These are phyloP conservation scores for Cercospora beticola DNA, from an alignment of 2,329 filamentous ascomycete species.

Conservation along the genomic window DNA sequence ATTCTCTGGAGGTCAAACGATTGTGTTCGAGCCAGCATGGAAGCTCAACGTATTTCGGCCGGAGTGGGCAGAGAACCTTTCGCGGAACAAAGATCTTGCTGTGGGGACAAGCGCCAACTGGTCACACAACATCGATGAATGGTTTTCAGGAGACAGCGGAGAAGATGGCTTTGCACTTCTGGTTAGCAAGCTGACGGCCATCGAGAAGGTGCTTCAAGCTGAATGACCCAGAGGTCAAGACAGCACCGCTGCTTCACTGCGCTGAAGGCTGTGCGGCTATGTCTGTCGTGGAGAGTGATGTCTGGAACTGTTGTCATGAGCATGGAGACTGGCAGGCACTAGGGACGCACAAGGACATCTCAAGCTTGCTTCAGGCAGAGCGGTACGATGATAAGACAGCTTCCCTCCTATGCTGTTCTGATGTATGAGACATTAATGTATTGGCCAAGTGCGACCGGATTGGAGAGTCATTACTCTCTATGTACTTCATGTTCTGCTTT, in stretches of 20 bases:
- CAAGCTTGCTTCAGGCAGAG: not conserved
- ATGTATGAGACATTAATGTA: not conserved
- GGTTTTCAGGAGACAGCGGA: slow-evolving; percentile 32
- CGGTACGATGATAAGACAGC: not conserved
- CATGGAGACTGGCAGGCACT: not conserved
- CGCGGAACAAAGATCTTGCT: slow-evolving; percentile 31
- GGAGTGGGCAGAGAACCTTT: slow-evolving; percentile 34
- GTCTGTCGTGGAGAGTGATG: not conserved
- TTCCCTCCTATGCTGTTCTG: not conserved
- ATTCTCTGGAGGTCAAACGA: not conserved
- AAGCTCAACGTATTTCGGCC: slow-evolving; percentile 32
- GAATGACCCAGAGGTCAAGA: not conserved
- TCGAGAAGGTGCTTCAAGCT: slow-evolving; percentile 23
- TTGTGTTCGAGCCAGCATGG: slow-evolving; percentile 32
- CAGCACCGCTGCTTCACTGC: not conserved
- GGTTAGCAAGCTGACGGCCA: slow-evolving; percentile 30
- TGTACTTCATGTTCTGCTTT: not conserved
- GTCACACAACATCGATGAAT: slow-evolving; percentile 31
- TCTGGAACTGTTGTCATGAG: not conserved
- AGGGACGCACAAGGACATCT: not conserved
- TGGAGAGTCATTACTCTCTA: not conserved
- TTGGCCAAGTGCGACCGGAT: not conserved
- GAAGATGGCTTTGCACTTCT: slow-evolving; percentile 33
- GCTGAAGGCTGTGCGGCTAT: not conserved
- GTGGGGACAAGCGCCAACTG: slow-evolving; percentile 34